A percentile compares a stretch with the other conserved stretches of the same genome.
phyloP scores from a whole-genome alignment of 495 filamentous ascomycete genomes.

The Penicillium taxi region DNA sequence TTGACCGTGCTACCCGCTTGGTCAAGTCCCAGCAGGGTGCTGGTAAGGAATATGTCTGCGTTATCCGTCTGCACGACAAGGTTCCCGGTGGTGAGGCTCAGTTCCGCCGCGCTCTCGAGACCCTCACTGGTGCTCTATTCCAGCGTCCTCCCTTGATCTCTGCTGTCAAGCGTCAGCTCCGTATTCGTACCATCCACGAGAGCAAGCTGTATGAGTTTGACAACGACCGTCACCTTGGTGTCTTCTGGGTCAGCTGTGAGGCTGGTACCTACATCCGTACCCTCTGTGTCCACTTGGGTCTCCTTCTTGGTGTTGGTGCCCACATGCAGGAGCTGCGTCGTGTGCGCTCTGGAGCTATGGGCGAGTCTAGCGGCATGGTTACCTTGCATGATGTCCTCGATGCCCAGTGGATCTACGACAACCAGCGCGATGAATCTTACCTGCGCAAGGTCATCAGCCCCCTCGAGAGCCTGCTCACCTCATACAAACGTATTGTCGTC shows the following conservation, averaged over 20 bases:
- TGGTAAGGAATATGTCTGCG: constrained; percentile 82
- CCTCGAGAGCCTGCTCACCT: constrained; percentile 80
- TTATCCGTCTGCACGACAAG: constrained; percentile 86
- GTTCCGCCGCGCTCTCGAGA: constrained; percentile 84
- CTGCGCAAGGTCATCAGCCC: constrained; percentile 83
- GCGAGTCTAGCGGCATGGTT: constrained; percentile 77
- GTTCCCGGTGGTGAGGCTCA: constrained; percentile 84
- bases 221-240: constrained; percentile 92
- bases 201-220: constrained; percentile 94
- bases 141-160: constrained; percentile 96
- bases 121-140: constrained; percentile 91
- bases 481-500: constrained; percentile 92
- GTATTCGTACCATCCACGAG: constrained; percentile 93
- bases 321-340: constrained; percentile 98
- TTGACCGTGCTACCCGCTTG: constrained; percentile 90
- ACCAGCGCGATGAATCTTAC: constrained; percentile 79
- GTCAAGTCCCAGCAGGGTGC: constrained; percentile 98
- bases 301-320: constrained; percentile 86
- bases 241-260: constrained; percentile 99
- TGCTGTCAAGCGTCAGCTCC: constrained; percentile 94
- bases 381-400: constrained; percentile 94
- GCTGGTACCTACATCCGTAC: constrained; percentile 98
- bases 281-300: constrained; percentile 89
- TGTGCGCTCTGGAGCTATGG: constrained; percentile 90
- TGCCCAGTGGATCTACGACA: constrained; percentile 89